Percentiles rank a stretch among this genome's conserved stretches.
Evolutionary conservation across 1,139 yeast species (phyloP).

Genomic region (Protomyces arabidopsidicola): DNA sequence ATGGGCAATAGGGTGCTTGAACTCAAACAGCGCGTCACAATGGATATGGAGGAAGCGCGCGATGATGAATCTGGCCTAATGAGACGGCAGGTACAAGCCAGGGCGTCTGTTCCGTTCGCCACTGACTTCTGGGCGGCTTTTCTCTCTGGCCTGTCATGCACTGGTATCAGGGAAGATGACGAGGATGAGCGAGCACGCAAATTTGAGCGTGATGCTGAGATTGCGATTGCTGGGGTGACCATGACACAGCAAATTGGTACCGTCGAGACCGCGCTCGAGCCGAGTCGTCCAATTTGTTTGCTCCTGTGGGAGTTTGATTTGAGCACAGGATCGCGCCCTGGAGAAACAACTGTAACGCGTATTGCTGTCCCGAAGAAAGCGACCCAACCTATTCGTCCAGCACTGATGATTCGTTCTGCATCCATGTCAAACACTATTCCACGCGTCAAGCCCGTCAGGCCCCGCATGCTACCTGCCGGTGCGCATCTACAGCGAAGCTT

Average conservation of each 20-base stretch:
- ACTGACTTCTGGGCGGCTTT: slow-evolving; percentile 30
- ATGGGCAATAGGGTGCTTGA: slow-evolving; percentile 25
- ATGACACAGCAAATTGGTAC: slow-evolving; percentile 17
- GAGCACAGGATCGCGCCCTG: background rate
- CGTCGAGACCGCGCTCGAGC: slow-evolving; percentile 7
- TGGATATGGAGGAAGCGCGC: background rate
- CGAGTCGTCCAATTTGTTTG: background rate
- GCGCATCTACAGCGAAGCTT: slow-evolving; percentile 13
- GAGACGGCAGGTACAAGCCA: background rate
- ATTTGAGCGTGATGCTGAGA: slow-evolving; percentile 10
- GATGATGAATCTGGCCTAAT: background rate
- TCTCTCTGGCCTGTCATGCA: slow-evolving; percentile 25
- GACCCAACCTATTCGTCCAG: background rate
- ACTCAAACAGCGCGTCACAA: slow-evolving; percentile 18
- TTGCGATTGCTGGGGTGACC: slow-evolving; percentile 19
- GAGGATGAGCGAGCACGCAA: background rate
- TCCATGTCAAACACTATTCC: slow-evolving; percentile 16
- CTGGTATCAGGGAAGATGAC: background rate
- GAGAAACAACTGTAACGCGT: slow-evolving; percentile 9
- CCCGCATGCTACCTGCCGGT: slow-evolving; percentile 3
- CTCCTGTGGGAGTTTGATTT: slow-evolving; percentile 15
- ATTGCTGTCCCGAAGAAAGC: background rate
- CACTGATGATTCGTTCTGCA: slow-evolving; percentile 8
- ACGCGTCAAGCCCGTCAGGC: slow-evolving; percentile 4
- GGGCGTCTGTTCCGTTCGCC: slow-evolving; percentile 26